Evolutionary conservation across 495 filamentous ascomycete species (phyloP), one percentile per base, ranked within the genome.

Genomic region (Penicillium cinerascens): DNA sequence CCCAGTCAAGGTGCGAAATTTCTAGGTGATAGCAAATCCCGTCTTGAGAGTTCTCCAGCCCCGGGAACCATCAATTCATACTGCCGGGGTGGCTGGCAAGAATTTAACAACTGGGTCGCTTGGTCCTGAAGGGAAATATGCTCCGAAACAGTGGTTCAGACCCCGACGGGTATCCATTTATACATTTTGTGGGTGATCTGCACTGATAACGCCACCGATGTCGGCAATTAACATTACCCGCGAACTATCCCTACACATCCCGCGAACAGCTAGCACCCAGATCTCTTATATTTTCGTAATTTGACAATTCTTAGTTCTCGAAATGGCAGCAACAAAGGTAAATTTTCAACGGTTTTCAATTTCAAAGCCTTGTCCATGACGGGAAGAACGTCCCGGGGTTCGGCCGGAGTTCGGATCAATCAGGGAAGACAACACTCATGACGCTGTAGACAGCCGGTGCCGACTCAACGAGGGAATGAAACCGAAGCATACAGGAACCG

Each of bases 391-490:
- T 47, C 9, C 35, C 27, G n/a, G 33, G 47, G 27, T 16, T 44
- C 16, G 23, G 37, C 39, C 18, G 9, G 37, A 26, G 36, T 1
- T 33, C 58, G 54, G 54, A 44, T 47, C 49, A 52, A 56, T 47
- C 50, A 47, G 50, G 43, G 50, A 41, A 54, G 35, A 27, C 25
- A 40, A 2, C 42, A 50, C 22, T 54, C 47, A 58, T 61, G 58
- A 61, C 54, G 58, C 50, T 11, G 50, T 49, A 17, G 20, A 53
- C 40, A 36, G 29, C 42, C 29, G 20, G 3, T 4, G 22, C 15
- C 27, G 5, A 27, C 22, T 20, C 18, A 16, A 46, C 0, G 44
- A 20, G 18, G 15, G 37, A 21, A 23, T 37, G 27, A 18, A 36
- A 46, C 8, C 15, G 20, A 27, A 6, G 13, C 15, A 21, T 26